Evolutionary conservation across 768 basidiomycete species (phyloP).

Genomic region (Clavaria fumosa): DNA sequence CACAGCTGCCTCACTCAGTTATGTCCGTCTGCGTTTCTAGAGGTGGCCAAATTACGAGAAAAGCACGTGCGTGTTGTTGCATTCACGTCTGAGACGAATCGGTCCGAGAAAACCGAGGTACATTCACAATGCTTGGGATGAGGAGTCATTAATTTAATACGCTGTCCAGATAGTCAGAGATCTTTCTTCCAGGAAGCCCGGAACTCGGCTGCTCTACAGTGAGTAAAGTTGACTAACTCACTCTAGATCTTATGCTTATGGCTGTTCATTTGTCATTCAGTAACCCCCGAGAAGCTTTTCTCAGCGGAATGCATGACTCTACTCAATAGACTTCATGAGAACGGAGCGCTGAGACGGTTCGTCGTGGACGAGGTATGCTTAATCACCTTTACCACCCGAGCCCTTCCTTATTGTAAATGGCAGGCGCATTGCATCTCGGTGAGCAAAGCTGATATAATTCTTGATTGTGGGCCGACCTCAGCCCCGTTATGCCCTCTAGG

Average conservation of each 20-base stretch:
- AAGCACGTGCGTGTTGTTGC: constrained; percentile 44
- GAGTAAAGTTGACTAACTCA: constrained; percentile 10
- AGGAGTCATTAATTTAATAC: no score
- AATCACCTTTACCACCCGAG: constrained; percentile 1
- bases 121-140: no score
- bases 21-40: no score
- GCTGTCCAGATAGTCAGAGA: constrained; percentile 41
- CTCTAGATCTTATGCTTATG: not conserved
- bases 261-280: constrained; percentile 27
- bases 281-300: constrained; percentile 63
- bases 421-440: constrained; percentile 83
- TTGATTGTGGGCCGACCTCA: no score
- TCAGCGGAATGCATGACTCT: constrained; percentile 36
- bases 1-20: no score
- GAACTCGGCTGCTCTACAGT: constrained; percentile 59
- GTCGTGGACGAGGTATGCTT: constrained; percentile 63
- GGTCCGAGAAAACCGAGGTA: constrained; percentile 42
- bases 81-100: constrained; percentile 49
- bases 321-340: constrained; percentile 34
- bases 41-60: constrained; percentile 42
- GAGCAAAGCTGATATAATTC: constrained; percentile 12
- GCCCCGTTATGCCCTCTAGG: constrained; percentile 29
- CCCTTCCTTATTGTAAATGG: constrained; percentile 3
- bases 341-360: constrained; percentile 48
- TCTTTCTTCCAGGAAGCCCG: constrained; percentile 41